A percentile compares a stretch with the other conserved stretches of the same genome.
phyloP scores from a whole-genome alignment of 257 asterid species.

The Solanum chilense region DNA sequence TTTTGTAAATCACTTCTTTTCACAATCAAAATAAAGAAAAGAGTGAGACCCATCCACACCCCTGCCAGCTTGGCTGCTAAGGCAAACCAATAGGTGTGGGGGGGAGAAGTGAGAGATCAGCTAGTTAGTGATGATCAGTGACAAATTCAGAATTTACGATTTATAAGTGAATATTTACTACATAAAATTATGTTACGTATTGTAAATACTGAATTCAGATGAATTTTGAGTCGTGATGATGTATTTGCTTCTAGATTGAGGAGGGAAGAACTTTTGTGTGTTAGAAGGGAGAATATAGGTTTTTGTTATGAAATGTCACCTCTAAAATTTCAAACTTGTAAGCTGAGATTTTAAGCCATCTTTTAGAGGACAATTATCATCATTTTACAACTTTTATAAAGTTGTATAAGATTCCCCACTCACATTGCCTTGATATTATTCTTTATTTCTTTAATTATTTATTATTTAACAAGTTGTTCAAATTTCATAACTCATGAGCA shows the following conservation, averaged over 20 bases:
- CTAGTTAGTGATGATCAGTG: rapidly evolving
- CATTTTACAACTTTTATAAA: conserved; percentile 7
- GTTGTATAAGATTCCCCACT: conserved; percentile 11
- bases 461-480: neutral
- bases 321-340: neutral
- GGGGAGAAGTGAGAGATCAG: neutral
- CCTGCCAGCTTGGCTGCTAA: neutral
- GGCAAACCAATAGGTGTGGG: neutral
- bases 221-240: neutral
- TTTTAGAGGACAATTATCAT: neutral
- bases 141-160: neutral
- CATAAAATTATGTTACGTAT: neutral
- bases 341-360: neutral
- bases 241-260: neutral
- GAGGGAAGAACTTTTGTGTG: neutral
- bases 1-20: conserved; percentile 3
- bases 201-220: neutral
- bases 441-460: neutral
- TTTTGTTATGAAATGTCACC: conserved; percentile 14
- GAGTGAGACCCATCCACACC: neutral
- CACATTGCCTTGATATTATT: neutral
- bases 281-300: neutral
- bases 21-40: neutral
- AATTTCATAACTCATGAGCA: neutral
- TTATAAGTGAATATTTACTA: neutral